Percentiles rank a stretch among this genome's conserved stretches.
Conservation (phyloP, 176 grass and related monocot species). For the Triticum timopheevii region DNA sequence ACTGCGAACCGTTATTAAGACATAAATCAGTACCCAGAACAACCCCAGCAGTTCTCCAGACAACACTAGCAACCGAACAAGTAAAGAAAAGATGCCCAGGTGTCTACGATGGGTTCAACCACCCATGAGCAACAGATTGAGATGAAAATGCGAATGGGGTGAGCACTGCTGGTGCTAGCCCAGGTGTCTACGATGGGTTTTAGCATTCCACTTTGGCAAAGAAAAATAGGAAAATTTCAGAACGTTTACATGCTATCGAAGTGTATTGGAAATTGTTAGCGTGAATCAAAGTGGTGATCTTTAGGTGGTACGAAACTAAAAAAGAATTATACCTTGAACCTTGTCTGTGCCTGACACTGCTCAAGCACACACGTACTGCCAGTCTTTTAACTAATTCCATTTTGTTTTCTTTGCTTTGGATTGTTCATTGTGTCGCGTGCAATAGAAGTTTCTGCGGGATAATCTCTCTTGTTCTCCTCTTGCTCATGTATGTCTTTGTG, state of each 20-base stretch:
- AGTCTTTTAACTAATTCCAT: not conserved
- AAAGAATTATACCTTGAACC: not conserved
- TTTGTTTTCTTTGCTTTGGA: constrained; percentile 14
- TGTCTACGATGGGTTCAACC: too few species aligned
- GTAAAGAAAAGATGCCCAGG: too few species aligned
- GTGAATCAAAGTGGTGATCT: not conserved
- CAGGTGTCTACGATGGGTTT: not conserved
- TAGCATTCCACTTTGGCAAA: not conserved
- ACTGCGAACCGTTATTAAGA: too few species aligned
- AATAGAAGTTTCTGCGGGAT: not conserved
- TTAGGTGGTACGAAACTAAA: not conserved
- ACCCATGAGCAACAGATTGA: too few species aligned
- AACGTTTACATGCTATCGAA: not conserved
- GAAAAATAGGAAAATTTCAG: not conserved
- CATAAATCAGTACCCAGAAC: too few species aligned
- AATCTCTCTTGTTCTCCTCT: not conserved
- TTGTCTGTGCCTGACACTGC: not conserved
- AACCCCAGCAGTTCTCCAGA: too few species aligned
- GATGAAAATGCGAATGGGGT: too few species aligned
- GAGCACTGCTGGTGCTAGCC: too few species aligned
- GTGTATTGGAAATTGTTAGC: not conserved
- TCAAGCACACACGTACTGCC: not conserved
- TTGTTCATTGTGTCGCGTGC: not conserved
- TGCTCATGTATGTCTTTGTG: not conserved
- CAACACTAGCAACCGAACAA: too few species aligned